These are phyloP conservation scores for Dothiorella sarmentorum DNA, from an alignment of 2,329 filamentous ascomycete genomes.

Conservation along the genomic window DNA sequence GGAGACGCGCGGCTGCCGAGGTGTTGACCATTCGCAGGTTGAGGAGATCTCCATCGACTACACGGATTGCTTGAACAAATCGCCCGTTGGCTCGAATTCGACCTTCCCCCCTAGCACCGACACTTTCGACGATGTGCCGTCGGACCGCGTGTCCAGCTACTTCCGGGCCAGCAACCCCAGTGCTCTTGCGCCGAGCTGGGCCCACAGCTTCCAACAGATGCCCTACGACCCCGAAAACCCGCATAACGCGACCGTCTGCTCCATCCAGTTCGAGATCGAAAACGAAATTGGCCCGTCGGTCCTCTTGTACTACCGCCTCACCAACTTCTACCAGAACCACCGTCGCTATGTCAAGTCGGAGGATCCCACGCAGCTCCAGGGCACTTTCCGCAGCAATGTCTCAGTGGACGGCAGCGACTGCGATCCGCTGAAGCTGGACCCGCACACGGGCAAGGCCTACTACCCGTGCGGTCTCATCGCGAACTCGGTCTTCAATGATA, in stretches of 20 bases:
- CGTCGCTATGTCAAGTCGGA: slow-evolving; percentile 92
- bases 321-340: slow-evolving; percentile 99
- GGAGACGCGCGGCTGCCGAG: background rate
- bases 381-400: slow-evolving; percentile 57
- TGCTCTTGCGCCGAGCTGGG: slow-evolving; percentile 35
- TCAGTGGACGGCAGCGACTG: slow-evolving; percentile 69
- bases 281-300: slow-evolving; percentile 77
- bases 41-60: slow-evolving; percentile 92
- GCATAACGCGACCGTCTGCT: slow-evolving; percentile 56
- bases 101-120: slow-evolving; percentile 21
- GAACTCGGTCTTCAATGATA: slow-evolving; percentile 97
- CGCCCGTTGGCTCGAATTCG: slow-evolving; percentile 41
- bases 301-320: slow-evolving; percentile 89
- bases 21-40: slow-evolving; percentile 53
- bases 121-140: slow-evolving; percentile 52
- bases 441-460: slow-evolving; percentile 61
- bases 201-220: slow-evolving; percentile 35
- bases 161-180: slow-evolving; percentile 61
- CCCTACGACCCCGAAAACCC: slow-evolving; percentile 23
- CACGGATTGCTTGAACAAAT: slow-evolving; percentile 65
- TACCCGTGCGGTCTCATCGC: slow-evolving; percentile 96
- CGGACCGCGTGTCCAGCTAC: slow-evolving; percentile 58
- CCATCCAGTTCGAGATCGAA: slow-evolving; percentile 73
- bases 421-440: slow-evolving; percentile 59
- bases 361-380: slow-evolving; percentile 77